Evolutionary conservation across 1,284 basidiomycete genomes (phyloP), one percentile per base, ranked within the genome.

Genomic region (Ganoderma lingzhi): DNA sequence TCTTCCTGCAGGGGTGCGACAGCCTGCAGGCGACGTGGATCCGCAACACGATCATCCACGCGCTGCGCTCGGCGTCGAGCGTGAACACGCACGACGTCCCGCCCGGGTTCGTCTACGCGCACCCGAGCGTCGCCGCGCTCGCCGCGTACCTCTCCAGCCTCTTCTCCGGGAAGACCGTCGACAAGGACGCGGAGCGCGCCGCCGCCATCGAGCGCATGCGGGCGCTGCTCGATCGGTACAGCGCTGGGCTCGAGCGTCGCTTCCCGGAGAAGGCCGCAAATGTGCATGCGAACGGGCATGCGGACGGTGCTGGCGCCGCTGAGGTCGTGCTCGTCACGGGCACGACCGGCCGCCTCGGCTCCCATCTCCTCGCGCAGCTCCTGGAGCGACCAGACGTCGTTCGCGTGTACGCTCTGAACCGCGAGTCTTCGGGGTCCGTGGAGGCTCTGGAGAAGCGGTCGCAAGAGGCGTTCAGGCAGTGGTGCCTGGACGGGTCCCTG

Each of bases 21-120:
- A 83, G 81, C 68, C 71, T 83, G 35, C 78, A 80, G 68, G 79
- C 82, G 6, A 81, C 79, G 0, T 82, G 78, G 76, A 80, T 83
- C 42, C 75, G 82, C 10, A 82, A 81, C 70, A 75, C 78, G 6
- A 62, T 83, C 55, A 56, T 78, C 6, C 75, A 76, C 55, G 77
- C 75, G 14, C 67, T 82, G n/a, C 74, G 75, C 41, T 65, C 71
- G 37, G 63, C 76, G 4, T 72, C 73, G 2, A 70, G 64, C 32
- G 64, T 72, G 12, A 69, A 65, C 55, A 71, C 67, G 17, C 68
- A 71, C 66, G 70, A 69, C 1, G 56, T 80, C 8, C 67, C 78
- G 0, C 35, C 63, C 3, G 78, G 75, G 68, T 76, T 82, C 67
- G 79, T 83, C 17, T 83, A 82, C 71, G 65, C 76, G 17, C 58